These are phyloP conservation scores for Vinca minor DNA, from an alignment of 257 asterid species.

Conservation along the genomic window DNA sequence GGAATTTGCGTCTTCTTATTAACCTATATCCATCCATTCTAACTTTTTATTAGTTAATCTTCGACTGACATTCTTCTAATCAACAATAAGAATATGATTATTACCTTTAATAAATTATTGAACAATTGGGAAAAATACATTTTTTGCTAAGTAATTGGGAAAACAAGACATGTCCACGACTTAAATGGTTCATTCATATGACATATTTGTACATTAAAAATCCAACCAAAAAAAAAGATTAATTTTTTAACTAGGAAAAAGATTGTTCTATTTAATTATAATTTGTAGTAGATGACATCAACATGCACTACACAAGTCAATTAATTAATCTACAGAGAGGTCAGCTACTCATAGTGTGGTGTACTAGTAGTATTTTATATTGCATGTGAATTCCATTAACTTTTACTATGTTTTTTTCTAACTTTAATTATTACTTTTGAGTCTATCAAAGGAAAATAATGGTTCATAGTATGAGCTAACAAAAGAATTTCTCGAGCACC, in stretches of 20 bases:
- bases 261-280: background rate
- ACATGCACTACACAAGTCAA: background rate
- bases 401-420: background rate
- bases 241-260: background rate
- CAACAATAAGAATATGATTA: too few relatives aligned
- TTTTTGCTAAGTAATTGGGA: background rate
- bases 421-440: too few relatives aligned
- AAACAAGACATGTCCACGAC: background rate
- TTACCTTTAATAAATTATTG: too few relatives aligned
- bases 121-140: too few relatives aligned
- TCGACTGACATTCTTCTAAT: too few relatives aligned
- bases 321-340: conserved; percentile 1
- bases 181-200: background rate
- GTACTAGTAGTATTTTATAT: too few relatives aligned
- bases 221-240: too few relatives aligned
- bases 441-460: background rate
- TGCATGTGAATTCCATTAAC: background rate
- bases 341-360: background rate
- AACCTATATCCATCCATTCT: too few relatives aligned
- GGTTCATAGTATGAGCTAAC: background rate
- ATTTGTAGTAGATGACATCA: too few relatives aligned
- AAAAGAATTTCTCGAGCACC: background rate
- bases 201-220: too few relatives aligned
- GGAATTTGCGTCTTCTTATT: too few relatives aligned
- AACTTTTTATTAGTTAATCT: too few relatives aligned